Base-by-base conservation (phyloP, 179 eudicot genomes). In the Corrigiola litoralis region DNA sequence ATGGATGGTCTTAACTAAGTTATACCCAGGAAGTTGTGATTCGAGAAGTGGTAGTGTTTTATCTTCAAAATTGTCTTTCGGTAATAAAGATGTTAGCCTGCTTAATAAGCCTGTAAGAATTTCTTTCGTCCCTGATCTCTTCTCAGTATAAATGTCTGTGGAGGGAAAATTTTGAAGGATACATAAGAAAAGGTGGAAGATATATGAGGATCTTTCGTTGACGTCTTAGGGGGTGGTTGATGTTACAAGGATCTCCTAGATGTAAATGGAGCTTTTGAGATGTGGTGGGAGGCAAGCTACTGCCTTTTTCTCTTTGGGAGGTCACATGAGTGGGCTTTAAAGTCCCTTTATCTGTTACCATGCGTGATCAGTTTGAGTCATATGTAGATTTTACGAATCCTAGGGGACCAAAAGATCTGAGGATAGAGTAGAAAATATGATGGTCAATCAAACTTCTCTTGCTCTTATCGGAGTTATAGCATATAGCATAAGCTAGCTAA, bases 291-390 rank as follows among this genome's bases (percentile, higher is more conserved):
- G 57, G 31, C 50, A 29, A 47, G 32, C 52, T 46, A n/a, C 32
- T 49, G 65, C 61, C 49, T 33, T 73, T 74, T 27, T 38, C 36
- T 27, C 40, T 45, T 32, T 44, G 12, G 25, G 23, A 69, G 66
- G 6, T 69, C 70, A 73, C 63, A 58, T 51, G 58, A 63, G 62
- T 63, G 74, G 73, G 62, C 56, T 41, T 31, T 20, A 63, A 74
- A 74, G 70, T 50, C 17, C 32, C 69, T 74, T 74, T 73, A 47
- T 53, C 31, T 40, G 20, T 56, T 63, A 16, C 65, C 44, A 41
- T 21, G 14, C 24, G 50, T 62, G 65, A 68, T 59, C 37, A 74
- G 57, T 33, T 52, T 40, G 67, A 60, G 61, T 72, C 50, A 47
- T 56, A 6, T 33, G 37, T 65, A 61, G 40, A 49, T 63, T 64